phyloP scores from a whole-genome alignment of 1,139 yeast genomes.

The Blastobotrys apis region DNA sequence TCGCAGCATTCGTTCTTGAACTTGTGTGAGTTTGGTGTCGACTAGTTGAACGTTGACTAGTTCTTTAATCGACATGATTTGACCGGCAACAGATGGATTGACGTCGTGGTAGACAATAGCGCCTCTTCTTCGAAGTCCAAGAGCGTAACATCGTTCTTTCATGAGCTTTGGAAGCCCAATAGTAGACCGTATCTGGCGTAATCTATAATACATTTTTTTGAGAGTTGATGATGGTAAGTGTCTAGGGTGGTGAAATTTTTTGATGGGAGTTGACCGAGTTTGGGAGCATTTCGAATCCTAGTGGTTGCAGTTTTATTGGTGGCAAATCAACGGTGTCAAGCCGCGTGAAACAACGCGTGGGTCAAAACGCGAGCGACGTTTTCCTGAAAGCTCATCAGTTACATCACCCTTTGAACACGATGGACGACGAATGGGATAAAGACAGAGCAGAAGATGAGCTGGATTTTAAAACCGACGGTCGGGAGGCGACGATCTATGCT shows the following conservation, averaged over 20 bases:
- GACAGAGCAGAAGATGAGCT: constrained; percentile 3
- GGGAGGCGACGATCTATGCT: background rate
- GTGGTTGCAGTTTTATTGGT: background rate
- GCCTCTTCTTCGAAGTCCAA: constrained; percentile 75
- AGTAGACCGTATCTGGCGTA: constrained; percentile 74
- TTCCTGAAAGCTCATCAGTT: no score
- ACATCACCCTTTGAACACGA: no score
- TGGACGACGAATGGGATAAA: background rate
- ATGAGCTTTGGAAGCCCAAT: constrained; percentile 77
- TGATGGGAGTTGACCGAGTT: background rate
- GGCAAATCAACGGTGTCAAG: background rate
- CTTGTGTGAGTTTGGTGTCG: constrained; percentile 37
- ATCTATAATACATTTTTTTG: constrained; percentile 47
- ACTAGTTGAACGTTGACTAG: constrained; percentile 80
- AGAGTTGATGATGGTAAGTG: background rate
- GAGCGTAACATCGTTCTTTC: constrained; percentile 59
- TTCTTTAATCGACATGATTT: constrained; percentile 79
- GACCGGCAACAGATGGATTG: constrained; percentile 79
- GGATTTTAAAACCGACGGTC: background rate
- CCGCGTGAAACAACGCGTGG: background rate
- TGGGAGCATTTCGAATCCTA: no score
- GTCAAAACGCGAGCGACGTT: no score
- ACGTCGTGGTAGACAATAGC: constrained; percentile 70
- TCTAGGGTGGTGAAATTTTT: background rate
- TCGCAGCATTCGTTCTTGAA: constrained; percentile 32